Conservation (phyloP, 202 grass and related monocot genomes). For the Alloteropsis angusta region DNA sequence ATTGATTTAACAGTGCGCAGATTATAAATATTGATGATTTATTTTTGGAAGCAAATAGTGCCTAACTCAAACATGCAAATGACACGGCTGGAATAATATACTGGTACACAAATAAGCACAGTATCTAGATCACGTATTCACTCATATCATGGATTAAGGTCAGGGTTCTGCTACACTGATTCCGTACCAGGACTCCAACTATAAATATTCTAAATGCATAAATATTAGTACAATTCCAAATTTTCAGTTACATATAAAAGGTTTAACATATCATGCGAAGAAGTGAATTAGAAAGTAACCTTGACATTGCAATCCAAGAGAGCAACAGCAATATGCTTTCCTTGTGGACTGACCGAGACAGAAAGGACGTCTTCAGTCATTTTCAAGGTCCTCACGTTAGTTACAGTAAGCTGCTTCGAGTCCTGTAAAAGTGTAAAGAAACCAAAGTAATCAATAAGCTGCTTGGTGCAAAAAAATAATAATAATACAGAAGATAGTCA, state of each 20-base stretch:
- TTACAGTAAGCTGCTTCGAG: constrained; percentile 64
- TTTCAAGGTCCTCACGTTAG: constrained; percentile 88
- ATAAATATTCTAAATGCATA: neutral
- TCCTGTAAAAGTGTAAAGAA: constrained; percentile 49
- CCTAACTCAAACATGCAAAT: neutral
- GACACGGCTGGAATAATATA: neutral
- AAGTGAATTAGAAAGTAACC: constrained; percentile 30
- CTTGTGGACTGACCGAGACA: constrained; percentile 58
- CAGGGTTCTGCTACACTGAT: neutral
- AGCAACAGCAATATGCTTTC: constrained; percentile 87
- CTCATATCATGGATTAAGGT: neutral
- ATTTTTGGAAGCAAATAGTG: neutral
- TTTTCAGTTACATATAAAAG: neutral
- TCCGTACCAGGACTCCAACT: neutral
- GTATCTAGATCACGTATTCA: neutral
- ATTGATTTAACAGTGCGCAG: neutral
- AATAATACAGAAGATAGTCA: neutral
- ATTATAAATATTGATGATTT: neutral
- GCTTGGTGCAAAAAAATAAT: neutral
- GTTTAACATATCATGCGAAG: neutral
- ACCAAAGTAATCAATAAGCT: neutral
- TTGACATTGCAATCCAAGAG: constrained; percentile 87
- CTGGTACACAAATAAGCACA: neutral
- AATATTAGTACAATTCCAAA: neutral
- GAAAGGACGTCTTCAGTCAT: constrained; percentile 90